Percentiles rank a stretch among this genome's conserved stretches.
These are phyloP conservation scores for Fusarium compactum DNA, from an alignment of 2,329 filamentous ascomycete genomes.

Conservation along the genomic window DNA sequence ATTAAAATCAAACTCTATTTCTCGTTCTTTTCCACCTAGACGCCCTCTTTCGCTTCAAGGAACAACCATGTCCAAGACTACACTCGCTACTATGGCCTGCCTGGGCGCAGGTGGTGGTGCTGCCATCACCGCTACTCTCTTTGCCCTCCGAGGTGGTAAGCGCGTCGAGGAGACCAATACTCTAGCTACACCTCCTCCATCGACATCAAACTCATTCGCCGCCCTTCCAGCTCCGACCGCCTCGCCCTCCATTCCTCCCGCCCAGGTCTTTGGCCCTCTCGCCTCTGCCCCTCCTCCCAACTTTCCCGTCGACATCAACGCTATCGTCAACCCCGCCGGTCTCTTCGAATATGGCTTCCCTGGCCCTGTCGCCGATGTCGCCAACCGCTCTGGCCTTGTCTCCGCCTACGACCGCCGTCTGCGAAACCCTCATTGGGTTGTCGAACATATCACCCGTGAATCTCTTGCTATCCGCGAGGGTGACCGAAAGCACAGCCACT, in stretches of 20 bases:
- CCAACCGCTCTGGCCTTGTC: conserved; percentile 79
- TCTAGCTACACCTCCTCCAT: conserved; percentile 50
- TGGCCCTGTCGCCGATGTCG: conserved; percentile 86
- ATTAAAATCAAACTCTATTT: conserved; percentile 3
- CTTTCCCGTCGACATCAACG: conserved; percentile 50
- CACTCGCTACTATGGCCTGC: conserved; percentile 79
- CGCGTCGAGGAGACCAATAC: conserved; percentile 54
- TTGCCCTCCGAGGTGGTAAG: conserved; percentile 66
- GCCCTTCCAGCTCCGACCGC: conserved; percentile 47
- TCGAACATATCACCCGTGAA: conserved; percentile 93
- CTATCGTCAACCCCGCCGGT: conserved; percentile 78
- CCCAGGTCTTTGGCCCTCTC: conserved; percentile 63
- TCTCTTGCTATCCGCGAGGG: conserved; percentile 81
- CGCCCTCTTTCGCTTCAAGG: background rate
- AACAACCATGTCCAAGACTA: conserved; percentile 78
- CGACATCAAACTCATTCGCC: conserved; percentile 48
- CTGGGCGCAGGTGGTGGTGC: conserved; percentile 82
- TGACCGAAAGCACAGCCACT: conserved; percentile 86
- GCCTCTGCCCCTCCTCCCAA: conserved; percentile 48
- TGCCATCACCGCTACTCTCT: conserved; percentile 77
- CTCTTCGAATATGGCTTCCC: conserved; percentile 92
- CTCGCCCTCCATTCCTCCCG: conserved; percentile 64
- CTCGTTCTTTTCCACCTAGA: background rate
- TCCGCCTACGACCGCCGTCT: conserved; percentile 91
- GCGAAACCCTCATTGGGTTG: conserved; percentile 93